phyloP scores from a whole-genome alignment of 1,139 yeast species.

The Hyphopichia buzzinii region DNA sequence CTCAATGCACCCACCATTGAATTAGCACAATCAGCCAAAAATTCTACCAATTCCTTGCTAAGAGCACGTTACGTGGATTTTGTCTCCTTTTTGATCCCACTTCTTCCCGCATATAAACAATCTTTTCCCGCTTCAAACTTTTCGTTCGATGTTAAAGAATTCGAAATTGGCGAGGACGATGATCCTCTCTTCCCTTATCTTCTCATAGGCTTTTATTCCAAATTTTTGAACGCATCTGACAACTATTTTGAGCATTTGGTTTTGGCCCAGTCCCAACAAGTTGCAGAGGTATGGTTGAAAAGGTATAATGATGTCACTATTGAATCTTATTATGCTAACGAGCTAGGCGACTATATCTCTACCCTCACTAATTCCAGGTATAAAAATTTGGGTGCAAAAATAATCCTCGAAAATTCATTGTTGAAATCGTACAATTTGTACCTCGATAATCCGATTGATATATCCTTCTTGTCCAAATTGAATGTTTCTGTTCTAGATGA shows the following conservation, averaged over 20 bases:
- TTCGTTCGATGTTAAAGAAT: constrained; percentile 11
- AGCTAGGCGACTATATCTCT: constrained; percentile 17
- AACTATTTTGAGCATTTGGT: background rate
- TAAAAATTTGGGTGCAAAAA: constrained; percentile 9
- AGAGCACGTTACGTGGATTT: constrained; percentile 26
- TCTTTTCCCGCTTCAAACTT: constrained; percentile 7
- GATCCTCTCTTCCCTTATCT: constrained; percentile 28
- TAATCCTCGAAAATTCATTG: constrained; percentile 10
- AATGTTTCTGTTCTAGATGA: constrained; percentile 20
- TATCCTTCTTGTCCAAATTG: constrained; percentile 20
- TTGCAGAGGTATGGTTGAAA: background rate
- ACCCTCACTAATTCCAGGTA: constrained; percentile 15
- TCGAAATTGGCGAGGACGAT: constrained; percentile 10
- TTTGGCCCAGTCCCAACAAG: background rate
- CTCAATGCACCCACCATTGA: background rate
- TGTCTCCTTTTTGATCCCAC: constrained; percentile 15
- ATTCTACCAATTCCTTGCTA: constrained; percentile 9
- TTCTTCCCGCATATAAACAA: constrained; percentile 4
- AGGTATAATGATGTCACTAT: constrained; percentile 12
- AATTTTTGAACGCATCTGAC: constrained; percentile 8
- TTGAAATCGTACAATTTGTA: constrained; percentile 22
- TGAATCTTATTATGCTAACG: constrained; percentile 15
- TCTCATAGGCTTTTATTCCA: constrained; percentile 27
- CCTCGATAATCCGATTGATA: constrained; percentile 18
- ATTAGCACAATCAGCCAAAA: constrained; percentile 3